Evolutionary conservation across 306 rosid species (phyloP).

Genomic region (Fragaria iinumae): DNA sequence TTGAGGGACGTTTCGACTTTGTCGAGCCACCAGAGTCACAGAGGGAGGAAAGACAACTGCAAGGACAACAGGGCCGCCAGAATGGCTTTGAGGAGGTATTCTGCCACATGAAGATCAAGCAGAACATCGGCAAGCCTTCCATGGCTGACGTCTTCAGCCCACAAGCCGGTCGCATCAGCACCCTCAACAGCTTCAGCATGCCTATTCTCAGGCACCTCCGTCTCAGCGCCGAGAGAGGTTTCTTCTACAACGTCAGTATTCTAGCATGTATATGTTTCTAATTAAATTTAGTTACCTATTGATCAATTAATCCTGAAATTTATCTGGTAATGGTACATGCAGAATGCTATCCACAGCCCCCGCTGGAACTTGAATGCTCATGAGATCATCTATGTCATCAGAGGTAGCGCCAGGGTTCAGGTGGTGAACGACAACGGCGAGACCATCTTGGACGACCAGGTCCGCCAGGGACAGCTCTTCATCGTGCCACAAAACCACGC

Average conservation of each 20-base stretch:
- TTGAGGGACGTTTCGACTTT: conserved; percentile 28
- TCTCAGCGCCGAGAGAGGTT: conserved; percentile 37
- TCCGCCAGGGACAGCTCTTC: conserved; percentile 39
- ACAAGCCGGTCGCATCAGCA: conserved; percentile 32
- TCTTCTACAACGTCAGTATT: conserved; percentile 25
- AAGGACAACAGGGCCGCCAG: not conserved
- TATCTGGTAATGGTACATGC: not conserved
- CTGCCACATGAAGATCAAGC: conserved; percentile 17
- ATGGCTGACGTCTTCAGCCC: conserved; percentile 28
- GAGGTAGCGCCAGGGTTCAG: conserved; percentile 50
- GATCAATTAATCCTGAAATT: too few relatives aligned
- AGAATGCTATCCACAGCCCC: conserved; percentile 57
- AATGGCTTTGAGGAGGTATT: conserved; percentile 32
- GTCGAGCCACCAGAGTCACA: conserved; percentile 34
- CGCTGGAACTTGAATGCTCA: conserved; percentile 66
- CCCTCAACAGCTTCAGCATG: conserved; percentile 25
- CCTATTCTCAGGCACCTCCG: conserved; percentile 24
- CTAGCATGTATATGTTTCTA: too few relatives aligned
- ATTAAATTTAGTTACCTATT: too few relatives aligned
- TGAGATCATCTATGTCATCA: conserved; percentile 35
- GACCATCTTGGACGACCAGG: conserved; percentile 32
- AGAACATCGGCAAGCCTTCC: conserved; percentile 24
- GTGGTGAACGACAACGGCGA: conserved; percentile 53
- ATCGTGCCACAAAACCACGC: conserved; percentile 60
- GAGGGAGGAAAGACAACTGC: not conserved